Evolutionary conservation across 208 protist genomes (phyloP).

Genomic region (Tetramitus jugosus): DNA sequence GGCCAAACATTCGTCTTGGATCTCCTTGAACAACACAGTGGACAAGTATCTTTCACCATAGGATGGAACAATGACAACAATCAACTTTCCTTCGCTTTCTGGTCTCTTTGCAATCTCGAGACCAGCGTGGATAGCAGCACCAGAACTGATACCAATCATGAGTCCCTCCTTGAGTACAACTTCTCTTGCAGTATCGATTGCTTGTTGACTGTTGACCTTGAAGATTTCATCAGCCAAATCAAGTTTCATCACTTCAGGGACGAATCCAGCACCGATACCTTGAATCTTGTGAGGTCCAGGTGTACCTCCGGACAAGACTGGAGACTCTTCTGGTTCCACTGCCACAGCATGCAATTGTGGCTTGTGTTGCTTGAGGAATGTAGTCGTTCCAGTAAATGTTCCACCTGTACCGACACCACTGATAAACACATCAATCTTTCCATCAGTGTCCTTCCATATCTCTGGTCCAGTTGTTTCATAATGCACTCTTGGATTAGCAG

Average conservation of each 20-base stretch:
- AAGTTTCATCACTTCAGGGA: slow-evolving; percentile 59
- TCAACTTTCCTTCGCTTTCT: slow-evolving; percentile 70
- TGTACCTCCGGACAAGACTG: slow-evolving; percentile 60
- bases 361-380: slow-evolving; percentile 26
- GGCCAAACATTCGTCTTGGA: slow-evolving; percentile 54
- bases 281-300: slow-evolving; percentile 75
- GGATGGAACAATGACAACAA: slow-evolving; percentile 70
- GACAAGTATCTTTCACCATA: slow-evolving; percentile 77
- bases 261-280: slow-evolving; percentile 75
- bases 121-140: slow-evolving; percentile 67
- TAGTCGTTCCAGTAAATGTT: slow-evolving; percentile 38
- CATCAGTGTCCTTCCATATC: slow-evolving; percentile 43
- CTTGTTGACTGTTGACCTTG: slow-evolving; percentile 54
- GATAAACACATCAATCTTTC: slow-evolving; percentile 62
- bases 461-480: slow-evolving; percentile 76
- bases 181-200: slow-evolving; percentile 56
- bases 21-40: slow-evolving; percentile 57
- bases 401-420: slow-evolving; percentile 74
- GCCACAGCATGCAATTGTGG: slow-evolving; percentile 52
- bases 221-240: slow-evolving; percentile 60
- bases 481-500: slow-evolving; percentile 70
- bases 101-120: slow-evolving; percentile 62
- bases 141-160: slow-evolving; percentile 64
- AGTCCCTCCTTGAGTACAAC: slow-evolving; percentile 64
- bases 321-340: slow-evolving; percentile 66